These are phyloP conservation scores for Penicillium chermesinum DNA, from an alignment of 495 filamentous ascomycete genomes.

Conservation along the genomic window DNA sequence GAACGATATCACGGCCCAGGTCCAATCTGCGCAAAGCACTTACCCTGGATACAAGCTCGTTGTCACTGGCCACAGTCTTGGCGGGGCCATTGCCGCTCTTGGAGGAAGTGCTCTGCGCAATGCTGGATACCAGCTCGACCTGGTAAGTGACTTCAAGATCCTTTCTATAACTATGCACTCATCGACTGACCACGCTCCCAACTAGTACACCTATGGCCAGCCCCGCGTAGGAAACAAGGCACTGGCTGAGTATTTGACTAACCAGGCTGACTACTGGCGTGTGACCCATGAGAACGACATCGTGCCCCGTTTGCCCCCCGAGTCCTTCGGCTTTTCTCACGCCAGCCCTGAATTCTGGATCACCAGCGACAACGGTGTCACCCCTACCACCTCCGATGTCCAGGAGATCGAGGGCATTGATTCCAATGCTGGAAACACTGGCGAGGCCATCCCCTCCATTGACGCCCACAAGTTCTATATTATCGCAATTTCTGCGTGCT, in stretches of 20 bases:
- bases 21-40: conserved; percentile 24
- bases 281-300: conserved; percentile 65
- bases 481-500: neutral
- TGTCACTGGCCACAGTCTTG: conserved; percentile 64
- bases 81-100: conserved; percentile 59
- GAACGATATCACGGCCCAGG: conserved; percentile 33
- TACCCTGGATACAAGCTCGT: conserved; percentile 43
- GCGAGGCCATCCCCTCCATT: conserved; percentile 11
- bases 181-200: neutral
- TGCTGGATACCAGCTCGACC: conserved; percentile 30
- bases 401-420: conserved; percentile 30
- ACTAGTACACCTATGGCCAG: conserved; percentile 60
- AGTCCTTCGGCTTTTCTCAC: conserved; percentile 52
- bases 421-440: conserved; percentile 38
- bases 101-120: conserved; percentile 55
- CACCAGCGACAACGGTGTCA: conserved; percentile 30
- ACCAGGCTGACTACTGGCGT: conserved; percentile 50
- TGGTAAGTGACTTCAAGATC: conserved; percentile 23
- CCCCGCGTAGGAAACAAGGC: conserved; percentile 61
- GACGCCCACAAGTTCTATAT: conserved; percentile 1
- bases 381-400: conserved; percentile 40
- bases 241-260: conserved; percentile 51
- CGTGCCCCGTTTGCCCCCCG: conserved; percentile 59
- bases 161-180: neutral
- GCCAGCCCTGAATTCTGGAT: conserved; percentile 66